Evolutionary conservation across 768 basidiomycete species (phyloP).

Genomic region (Boletus subparvulus): DNA sequence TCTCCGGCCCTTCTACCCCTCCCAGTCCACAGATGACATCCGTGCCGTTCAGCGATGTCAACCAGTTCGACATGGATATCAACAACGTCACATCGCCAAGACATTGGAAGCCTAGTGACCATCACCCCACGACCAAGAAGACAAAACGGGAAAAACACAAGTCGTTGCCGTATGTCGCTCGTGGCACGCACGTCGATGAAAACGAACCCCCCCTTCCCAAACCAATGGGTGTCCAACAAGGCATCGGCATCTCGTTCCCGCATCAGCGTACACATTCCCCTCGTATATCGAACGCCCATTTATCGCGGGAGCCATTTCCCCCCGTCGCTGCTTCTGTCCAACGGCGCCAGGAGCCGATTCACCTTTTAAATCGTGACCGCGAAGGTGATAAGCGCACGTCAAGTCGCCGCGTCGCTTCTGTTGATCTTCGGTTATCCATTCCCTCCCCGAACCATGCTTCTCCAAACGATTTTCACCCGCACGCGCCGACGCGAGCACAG

Average conservation of each 20-base stretch:
- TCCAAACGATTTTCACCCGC: constrained; percentile 22
- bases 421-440: constrained; percentile 19
- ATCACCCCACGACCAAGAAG: constrained; percentile 3
- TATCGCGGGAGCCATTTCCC: neutral
- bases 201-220: constrained; percentile 16
- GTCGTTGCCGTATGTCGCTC: neutral
- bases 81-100: neutral
- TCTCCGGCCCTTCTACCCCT: constrained; percentile 12
- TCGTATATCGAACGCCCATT: constrained; percentile 10
- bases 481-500: constrained; percentile 10
- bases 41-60: neutral
- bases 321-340: constrained; percentile 7
- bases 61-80: neutral
- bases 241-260: constrained; percentile 13
- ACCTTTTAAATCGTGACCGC: constrained; percentile 8
- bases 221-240: neutral
- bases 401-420: constrained; percentile 18
- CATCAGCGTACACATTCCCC: constrained; percentile 10
- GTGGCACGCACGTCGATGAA: constrained; percentile 12
- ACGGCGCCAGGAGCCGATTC: constrained; percentile 1
- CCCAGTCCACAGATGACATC: constrained; percentile 3
- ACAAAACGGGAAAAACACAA: constrained; percentile 6
- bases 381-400: constrained; percentile 10
- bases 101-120: neutral
- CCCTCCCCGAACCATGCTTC: constrained; percentile 10